Evolutionary conservation across 1,284 basidiomycete species (phyloP).

Genomic region (Cutaneotrichosporon spelunceum): DNA sequence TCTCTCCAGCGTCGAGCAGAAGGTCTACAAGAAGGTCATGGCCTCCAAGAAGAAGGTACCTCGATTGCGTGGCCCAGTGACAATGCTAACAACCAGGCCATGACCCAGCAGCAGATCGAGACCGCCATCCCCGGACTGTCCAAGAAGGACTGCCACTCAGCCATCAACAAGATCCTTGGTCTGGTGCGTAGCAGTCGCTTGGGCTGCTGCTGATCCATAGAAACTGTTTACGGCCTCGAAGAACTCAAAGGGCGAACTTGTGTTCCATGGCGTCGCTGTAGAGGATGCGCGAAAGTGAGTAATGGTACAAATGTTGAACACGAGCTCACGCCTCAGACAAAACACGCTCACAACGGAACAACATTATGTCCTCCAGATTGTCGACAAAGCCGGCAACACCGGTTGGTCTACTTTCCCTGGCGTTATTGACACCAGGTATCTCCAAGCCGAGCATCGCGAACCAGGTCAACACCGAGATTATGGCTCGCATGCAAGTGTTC

Average conservation of each 20-base stretch:
- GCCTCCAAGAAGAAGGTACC: constrained; percentile 43
- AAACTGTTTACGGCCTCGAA: constrained; percentile 27
- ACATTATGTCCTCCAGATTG: constrained; percentile 34
- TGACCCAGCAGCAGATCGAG: constrained; percentile 32
- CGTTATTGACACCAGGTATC: constrained; percentile 23
- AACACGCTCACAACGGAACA: constrained; percentile 41
- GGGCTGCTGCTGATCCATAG: neutral
- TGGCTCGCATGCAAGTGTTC: constrained; percentile 35
- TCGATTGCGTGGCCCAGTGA: neutral
- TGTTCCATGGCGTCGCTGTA: constrained; percentile 35
- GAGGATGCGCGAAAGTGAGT: constrained; percentile 41
- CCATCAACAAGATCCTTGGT: constrained; percentile 27
- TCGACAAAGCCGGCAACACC: constrained; percentile 26
- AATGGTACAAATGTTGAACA: no score
- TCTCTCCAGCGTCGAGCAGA: constrained; percentile 43
- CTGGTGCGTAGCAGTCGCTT: constrained; percentile 22
- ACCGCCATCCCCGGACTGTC: constrained; percentile 30
- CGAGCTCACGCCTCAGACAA: constrained; percentile 23
- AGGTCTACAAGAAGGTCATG: constrained; percentile 48
- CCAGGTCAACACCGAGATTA: constrained; percentile 35
- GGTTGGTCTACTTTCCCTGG: constrained; percentile 12
- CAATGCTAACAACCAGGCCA: constrained; percentile 23
- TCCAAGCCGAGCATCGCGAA: constrained; percentile 24
- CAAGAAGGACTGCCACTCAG: constrained; percentile 26
- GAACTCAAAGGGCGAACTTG: constrained; percentile 26